Evolutionary conservation across 225 moss, liverwort and hornwort species (phyloP), one percentile per base, ranked within the genome.

Genomic region (Polytrichum formosum): DNA sequence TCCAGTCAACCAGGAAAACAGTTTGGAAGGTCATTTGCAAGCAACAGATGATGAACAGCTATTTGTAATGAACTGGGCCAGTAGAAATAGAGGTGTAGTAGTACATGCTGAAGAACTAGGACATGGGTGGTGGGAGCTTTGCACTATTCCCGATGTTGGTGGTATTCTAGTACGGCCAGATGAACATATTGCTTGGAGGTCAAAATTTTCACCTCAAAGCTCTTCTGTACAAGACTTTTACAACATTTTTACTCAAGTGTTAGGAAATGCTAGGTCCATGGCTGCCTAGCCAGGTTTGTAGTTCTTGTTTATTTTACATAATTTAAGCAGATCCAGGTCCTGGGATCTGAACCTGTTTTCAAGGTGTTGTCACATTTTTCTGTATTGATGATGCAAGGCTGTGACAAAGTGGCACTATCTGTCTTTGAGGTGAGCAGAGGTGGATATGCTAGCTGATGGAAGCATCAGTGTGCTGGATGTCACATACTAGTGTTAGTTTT

Each of bases 151-250:
- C 27, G 79, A 77, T 28, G 63, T 75, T 37, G 94, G 92, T 65
- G 92, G 92, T 62, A 85, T 94, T 84, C 58, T 98, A 60, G 85
- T 98, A 18, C 86, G 97, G 75, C 94, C 97, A 13, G 97, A 98
- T 68, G 88, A 91, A 53, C 97, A 98, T 76, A 81, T 98, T 71
- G 92, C 94, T 26, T 98, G 94, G 97, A 86, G 88, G 66, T 79
- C 87, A 28, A 77, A 58, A 68, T 46, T 21, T 53, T 56, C 75
- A 66, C 69, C 81, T 61, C 60, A 75, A 21, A 66, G 69, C 54
- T 68, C 70, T 66, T 75, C 81, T 55, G 65, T 64, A 55, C 72
- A 64, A 35, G 76, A 81, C 25, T 25, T 89, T 56, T 46, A 0
- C 0, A 20, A 61, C 46, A 79, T 67, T 54, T 81, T 81, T 73